A percentile compares a stretch with the other conserved stretches of the same genome.
phyloP scores from a whole-genome alignment of 345 rosid species.

The Aegle marmelos region DNA sequence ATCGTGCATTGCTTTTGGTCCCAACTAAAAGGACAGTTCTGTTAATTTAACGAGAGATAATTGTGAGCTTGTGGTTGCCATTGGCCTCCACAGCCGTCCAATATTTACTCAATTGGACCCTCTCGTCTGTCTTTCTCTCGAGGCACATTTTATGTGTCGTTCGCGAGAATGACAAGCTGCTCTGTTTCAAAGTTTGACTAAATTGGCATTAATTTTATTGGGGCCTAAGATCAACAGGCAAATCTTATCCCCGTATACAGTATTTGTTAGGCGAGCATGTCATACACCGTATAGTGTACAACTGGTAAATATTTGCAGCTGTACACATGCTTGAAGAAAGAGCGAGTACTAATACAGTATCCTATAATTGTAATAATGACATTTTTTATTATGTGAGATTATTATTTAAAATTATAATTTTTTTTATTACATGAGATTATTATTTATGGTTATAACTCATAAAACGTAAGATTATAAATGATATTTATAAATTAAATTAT shows the following conservation, averaged over 20 bases:
- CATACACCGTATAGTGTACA: too few relatives aligned
- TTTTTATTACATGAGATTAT: too few relatives aligned
- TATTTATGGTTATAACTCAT: too few relatives aligned
- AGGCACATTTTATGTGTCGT: not conserved
- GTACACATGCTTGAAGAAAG: too few relatives aligned
- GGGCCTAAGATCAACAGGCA: not conserved
- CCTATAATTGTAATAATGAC: too few relatives aligned
- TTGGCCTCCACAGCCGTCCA: slow-evolving; percentile 7
- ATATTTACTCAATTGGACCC: slow-evolving; percentile 2
- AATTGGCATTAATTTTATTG: not conserved
- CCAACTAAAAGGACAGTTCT: not conserved
- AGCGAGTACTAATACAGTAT: too few relatives aligned
- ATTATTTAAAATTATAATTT: too few relatives aligned
- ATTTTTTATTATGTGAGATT: too few relatives aligned
- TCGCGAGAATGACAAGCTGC: not conserved
- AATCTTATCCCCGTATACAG: not conserved
- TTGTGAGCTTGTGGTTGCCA: not conserved
- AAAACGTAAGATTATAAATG: too few relatives aligned
- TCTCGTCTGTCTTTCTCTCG: not conserved
- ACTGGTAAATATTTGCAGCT: too few relatives aligned
- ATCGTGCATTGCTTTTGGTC: not conserved
- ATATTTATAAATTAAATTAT: too few relatives aligned
- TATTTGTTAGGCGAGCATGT: not conserved
- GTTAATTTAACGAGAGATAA: not conserved
- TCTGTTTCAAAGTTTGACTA: not conserved